Evolutionary conservation across 108 stramenopile genomes (phyloP).

Genomic region (Skeletonema grethae): DNA sequence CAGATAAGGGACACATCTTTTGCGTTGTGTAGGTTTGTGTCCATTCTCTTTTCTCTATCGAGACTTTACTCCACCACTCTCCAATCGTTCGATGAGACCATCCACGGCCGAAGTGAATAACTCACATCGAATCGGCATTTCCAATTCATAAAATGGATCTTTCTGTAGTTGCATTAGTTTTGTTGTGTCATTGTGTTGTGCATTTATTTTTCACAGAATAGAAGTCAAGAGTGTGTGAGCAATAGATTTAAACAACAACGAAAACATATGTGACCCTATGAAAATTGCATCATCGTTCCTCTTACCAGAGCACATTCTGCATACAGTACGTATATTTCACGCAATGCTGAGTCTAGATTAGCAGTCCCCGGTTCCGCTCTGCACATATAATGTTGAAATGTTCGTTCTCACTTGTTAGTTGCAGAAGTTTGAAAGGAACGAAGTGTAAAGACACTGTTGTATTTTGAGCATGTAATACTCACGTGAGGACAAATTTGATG

Average conservation of each 20-base stretch:
- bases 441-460: not conserved
- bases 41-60: not conserved
- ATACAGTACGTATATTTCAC: constrained; percentile 83
- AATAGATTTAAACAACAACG: not conserved
- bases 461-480: constrained; percentile 22
- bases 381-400: not conserved
- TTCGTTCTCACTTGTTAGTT: not conserved
- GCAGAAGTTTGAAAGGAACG: not conserved
- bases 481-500: constrained; percentile 89
- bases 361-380: constrained; percentile 70
- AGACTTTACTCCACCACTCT: constrained; percentile 8
- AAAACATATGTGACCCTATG: not conserved
- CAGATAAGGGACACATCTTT: not conserved
- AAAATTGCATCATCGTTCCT: not conserved
- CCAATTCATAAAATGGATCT: constrained; percentile 91
- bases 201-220: not conserved
- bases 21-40: not conserved
- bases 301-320: constrained; percentile 77
- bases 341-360: constrained; percentile 66
- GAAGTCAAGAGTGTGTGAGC: not conserved
- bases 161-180: constrained; percentile 38
- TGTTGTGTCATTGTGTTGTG: not conserved
- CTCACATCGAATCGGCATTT: constrained; percentile 89
- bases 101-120: constrained; percentile 81
- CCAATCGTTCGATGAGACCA: constrained; percentile 54